phyloP scores from a whole-genome alignment of 495 filamentous ascomycete genomes.

The Talaromyces trachyspermus region DNA sequence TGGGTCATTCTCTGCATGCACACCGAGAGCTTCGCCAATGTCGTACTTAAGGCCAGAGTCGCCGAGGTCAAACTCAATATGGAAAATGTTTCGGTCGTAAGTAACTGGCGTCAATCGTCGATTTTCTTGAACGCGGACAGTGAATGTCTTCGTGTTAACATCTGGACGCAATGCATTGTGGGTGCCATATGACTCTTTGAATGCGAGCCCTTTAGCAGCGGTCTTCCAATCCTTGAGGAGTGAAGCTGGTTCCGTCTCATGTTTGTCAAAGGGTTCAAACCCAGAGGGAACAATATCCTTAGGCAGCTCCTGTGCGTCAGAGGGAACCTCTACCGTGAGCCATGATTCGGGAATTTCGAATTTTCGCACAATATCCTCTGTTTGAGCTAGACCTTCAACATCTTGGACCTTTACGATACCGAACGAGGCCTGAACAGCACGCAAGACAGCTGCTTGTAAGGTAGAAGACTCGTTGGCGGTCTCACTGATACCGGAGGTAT shows the following conservation, averaged over 20 bases:
- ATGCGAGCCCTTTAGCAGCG: slow-evolving; percentile 78
- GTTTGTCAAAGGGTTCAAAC: slow-evolving; percentile 75
- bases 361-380: slow-evolving; percentile 56
- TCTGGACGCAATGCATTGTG: slow-evolving; percentile 73
- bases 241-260: slow-evolving; percentile 57
- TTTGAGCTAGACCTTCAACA: slow-evolving; percentile 47
- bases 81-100: slow-evolving; percentile 99
- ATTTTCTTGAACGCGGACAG: slow-evolving; percentile 90
- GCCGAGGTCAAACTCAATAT: slow-evolving; percentile 96
- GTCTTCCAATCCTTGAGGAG: slow-evolving; percentile 69
- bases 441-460: slow-evolving; percentile 73
- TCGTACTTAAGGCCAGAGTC: slow-evolving; percentile 86
- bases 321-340: slow-evolving; percentile 58
- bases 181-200: slow-evolving; percentile 90
- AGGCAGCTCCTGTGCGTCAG: slow-evolving; percentile 42
- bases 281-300: slow-evolving; percentile 63
- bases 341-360: slow-evolving; percentile 73
- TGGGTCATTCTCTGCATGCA: slow-evolving; percentile 88
- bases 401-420: slow-evolving; percentile 49
- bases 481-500: slow-evolving; percentile 54
- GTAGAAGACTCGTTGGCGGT: slow-evolving; percentile 54
- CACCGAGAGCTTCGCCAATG: slow-evolving; percentile 96
- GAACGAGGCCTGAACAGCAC: slow-evolving; percentile 55
- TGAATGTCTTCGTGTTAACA: slow-evolving; percentile 73
- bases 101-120: slow-evolving; percentile 77